Percentiles rank a stretch among this genome's conserved stretches.
Evolutionary conservation across 23 red algal genomes (phyloP).

Genomic region (Gracilaria vermiculophylla): DNA sequence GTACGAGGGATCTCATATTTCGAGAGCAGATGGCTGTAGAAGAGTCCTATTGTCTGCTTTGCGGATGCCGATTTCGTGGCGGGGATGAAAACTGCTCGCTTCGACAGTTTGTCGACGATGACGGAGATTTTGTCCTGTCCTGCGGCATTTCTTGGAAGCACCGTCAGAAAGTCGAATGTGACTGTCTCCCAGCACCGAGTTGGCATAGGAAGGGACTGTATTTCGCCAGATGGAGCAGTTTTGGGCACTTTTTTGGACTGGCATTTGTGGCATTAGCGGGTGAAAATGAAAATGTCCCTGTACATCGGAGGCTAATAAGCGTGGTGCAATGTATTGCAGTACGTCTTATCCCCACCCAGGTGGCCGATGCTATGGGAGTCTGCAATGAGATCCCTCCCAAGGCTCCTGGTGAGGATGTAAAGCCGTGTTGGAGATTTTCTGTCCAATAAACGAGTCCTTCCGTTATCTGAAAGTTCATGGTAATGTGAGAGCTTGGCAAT

Average conservation of each 20-base stretch:
- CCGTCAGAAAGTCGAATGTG: conserved; percentile 23
- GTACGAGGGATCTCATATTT: neutral
- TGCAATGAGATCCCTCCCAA: too few species aligned
- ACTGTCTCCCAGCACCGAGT: conserved; percentile 7
- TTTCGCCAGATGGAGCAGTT: neutral
- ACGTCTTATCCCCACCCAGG: too few species aligned
- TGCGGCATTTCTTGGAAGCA: neutral
- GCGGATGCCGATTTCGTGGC: neutral
- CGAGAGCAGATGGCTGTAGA: neutral
- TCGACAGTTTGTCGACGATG: conserved; percentile 36
- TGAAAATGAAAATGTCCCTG: neutral
- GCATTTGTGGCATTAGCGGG: neutral
- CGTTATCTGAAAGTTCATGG: too few species aligned
- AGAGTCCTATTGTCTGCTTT: neutral
- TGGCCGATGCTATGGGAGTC: too few species aligned
- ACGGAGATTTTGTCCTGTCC: neutral
- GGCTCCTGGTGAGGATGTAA: too few species aligned
- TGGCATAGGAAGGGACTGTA: neutral
- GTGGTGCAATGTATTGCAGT: too few species aligned
- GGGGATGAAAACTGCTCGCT: neutral
- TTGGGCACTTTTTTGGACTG: neutral
- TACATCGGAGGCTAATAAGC: too few species aligned
- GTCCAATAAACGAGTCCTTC: too few species aligned
- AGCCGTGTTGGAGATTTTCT: too few species aligned
- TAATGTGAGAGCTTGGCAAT: too few species aligned